These are phyloP conservation scores for Ophiocordyceps camponoti-leonardi DNA, from an alignment of 2,329 filamentous ascomycete genomes.

Conservation along the genomic window DNA sequence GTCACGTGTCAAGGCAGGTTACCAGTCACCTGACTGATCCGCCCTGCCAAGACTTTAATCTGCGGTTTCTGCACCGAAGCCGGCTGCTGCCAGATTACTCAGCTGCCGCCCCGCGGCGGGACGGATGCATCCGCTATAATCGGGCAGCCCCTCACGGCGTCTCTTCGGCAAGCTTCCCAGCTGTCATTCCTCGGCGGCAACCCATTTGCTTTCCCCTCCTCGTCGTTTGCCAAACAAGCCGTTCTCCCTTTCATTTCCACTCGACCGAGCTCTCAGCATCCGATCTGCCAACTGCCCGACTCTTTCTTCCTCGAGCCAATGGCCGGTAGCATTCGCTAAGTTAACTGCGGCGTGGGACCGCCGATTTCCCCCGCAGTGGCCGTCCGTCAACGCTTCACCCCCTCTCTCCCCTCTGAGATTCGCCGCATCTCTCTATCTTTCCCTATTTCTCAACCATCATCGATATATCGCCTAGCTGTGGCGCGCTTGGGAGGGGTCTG, in stretches of 20 bases:
- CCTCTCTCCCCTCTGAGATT: slow-evolving; percentile 2
- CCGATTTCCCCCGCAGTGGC: slow-evolving; percentile 36
- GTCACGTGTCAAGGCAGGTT: slow-evolving; percentile 1
- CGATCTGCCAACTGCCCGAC: background rate
- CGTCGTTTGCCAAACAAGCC: background rate
- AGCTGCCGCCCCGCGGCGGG: background rate
- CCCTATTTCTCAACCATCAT: background rate
- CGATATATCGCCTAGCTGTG: background rate
- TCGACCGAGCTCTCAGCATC: no score
- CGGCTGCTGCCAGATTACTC: background rate
- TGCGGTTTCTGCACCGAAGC: no score
- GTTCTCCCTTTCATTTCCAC: no score
- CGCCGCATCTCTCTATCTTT: background rate
- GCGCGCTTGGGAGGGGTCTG: slow-evolving; percentile 1
- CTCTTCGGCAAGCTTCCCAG: background rate
- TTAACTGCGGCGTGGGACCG: slow-evolving; percentile 38
- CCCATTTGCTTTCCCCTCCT: slow-evolving; percentile 2
- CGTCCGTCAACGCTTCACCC: slow-evolving; percentile 14
- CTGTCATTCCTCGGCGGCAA: background rate
- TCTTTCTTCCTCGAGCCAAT: slow-evolving; percentile 27
- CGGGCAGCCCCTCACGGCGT: background rate
- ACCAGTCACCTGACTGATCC: no score
- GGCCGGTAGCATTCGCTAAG: slow-evolving; percentile 39
- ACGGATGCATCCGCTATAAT: background rate
- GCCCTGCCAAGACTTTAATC: no score